These are phyloP conservation scores for Podaxis sp. DNA, from an alignment of 768 basidiomycete species.

Conservation along the genomic window DNA sequence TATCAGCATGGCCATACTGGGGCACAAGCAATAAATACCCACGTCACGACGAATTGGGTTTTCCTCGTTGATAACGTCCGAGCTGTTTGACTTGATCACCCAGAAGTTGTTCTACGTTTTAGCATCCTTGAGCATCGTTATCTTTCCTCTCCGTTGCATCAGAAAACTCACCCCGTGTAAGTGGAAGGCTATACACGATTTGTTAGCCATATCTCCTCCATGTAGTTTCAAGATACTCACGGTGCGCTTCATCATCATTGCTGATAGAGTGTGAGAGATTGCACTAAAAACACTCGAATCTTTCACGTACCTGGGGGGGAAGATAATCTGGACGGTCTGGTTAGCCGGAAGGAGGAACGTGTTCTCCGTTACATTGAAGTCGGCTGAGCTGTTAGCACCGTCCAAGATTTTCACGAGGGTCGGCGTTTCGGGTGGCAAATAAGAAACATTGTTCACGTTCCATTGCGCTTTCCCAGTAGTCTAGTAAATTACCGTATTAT, in stretches of 20 bases:
- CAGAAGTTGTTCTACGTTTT: slow-evolving; percentile 30
- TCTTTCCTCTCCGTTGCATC: background rate
- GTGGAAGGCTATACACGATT: slow-evolving; percentile 24
- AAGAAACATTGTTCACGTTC: slow-evolving; percentile 28
- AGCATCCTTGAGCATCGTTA: background rate
- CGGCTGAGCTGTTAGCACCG: slow-evolving; percentile 13
- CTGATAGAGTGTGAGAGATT: background rate
- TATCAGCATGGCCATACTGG: no score
- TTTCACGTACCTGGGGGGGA: slow-evolving; percentile 17
- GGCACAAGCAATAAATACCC: background rate
- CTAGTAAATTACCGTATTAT: background rate
- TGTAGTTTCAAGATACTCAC: background rate
- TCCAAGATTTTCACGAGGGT: slow-evolving; percentile 24
- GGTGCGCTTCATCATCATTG: slow-evolving; percentile 15
- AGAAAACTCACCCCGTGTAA: slow-evolving; percentile 22
- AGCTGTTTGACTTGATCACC: slow-evolving; percentile 32
- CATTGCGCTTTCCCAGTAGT: slow-evolving; percentile 17
- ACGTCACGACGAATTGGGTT: slow-evolving; percentile 39
- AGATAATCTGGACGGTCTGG: slow-evolving; percentile 21
- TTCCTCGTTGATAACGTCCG: slow-evolving; percentile 29
- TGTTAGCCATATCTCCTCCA: background rate
- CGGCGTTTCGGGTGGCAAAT: slow-evolving; percentile 20
- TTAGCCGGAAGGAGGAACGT: slow-evolving; percentile 22
- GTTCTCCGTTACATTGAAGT: slow-evolving; percentile 22
- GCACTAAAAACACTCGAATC: background rate